phyloP scores from a whole-genome alignment of 169 alveolate species.

The Plasmodium adleri region DNA sequence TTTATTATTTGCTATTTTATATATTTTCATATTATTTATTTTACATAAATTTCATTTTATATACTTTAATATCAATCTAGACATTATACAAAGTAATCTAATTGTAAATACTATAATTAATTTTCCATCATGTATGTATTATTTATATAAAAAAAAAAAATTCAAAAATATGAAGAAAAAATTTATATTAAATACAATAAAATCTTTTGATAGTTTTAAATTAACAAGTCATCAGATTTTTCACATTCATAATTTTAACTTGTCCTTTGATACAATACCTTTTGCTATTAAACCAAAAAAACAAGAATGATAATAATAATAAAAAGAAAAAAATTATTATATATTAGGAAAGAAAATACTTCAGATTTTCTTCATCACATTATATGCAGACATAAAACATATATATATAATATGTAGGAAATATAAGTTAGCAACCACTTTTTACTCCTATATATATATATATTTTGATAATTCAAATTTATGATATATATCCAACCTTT shows the following conservation, averaged over 20 bases:
- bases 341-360: no score
- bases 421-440: no score
- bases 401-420: no score
- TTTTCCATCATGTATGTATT: constrained; percentile 18
- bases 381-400: no score
- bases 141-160: constrained; percentile 17
- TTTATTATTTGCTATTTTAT: background rate
- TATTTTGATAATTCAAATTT: no score
- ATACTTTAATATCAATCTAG: background rate
- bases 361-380: no score
- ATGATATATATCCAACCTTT: no score
- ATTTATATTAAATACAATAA: constrained; percentile 12
- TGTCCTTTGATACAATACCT: constrained; percentile 12
- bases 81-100: background rate
- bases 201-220: constrained; percentile 14
- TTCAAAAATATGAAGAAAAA: background rate
- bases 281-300: background rate
- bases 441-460: no score
- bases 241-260: constrained; percentile 23
- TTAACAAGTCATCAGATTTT: constrained; percentile 25
- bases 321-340: no score
- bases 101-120: constrained; percentile 10
- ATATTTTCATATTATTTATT: constrained; percentile 3
- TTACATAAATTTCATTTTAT: constrained; percentile 11
- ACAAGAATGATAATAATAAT: no score